A percentile compares a stretch with the other conserved stretches of the same genome.
Evolutionary conservation across 106 monocot genomes (phyloP).

Genomic region (Dactylorhiza incarnata): DNA sequence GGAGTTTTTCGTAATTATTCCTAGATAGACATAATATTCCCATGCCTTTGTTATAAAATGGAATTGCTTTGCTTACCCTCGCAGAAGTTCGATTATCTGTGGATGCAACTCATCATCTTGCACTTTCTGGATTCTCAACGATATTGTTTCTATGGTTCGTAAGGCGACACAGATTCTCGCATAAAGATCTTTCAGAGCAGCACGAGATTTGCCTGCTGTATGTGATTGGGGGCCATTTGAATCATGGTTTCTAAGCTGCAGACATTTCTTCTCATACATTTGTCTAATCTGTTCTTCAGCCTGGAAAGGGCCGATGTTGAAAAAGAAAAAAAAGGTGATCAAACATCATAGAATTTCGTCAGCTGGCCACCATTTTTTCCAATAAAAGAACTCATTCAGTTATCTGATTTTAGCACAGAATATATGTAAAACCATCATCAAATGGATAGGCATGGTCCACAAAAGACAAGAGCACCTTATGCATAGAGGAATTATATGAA

Average conservation of each 20-base stretch:
- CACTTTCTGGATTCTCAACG: conserved; percentile 69
- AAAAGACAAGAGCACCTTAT: no score
- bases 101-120: conserved; percentile 90
- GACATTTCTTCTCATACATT: conserved; percentile 74
- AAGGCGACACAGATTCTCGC: conserved; percentile 78
- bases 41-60: neutral
- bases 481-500: no score
- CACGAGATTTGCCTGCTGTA: conserved; percentile 53
- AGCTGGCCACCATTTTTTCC: no score
- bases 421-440: neutral
- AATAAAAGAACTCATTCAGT: no score
- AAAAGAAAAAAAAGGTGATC: neutral
- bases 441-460: neutral
- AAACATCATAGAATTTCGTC: no score
- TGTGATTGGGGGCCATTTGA: conserved; percentile 44
- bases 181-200: conserved; percentile 63
- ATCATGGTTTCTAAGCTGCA: conserved; percentile 64
- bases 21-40: neutral
- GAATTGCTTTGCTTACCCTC: conserved; percentile 46
- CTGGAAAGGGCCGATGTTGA: conserved; percentile 21
- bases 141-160: conserved; percentile 73
- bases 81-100: conserved; percentile 81
- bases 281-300: conserved; percentile 65
- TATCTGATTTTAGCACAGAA: no score
- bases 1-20: no score